phyloP scores from a whole-genome alignment of 2,329 filamentous ascomycete genomes.

The Lachnellula cervina region DNA sequence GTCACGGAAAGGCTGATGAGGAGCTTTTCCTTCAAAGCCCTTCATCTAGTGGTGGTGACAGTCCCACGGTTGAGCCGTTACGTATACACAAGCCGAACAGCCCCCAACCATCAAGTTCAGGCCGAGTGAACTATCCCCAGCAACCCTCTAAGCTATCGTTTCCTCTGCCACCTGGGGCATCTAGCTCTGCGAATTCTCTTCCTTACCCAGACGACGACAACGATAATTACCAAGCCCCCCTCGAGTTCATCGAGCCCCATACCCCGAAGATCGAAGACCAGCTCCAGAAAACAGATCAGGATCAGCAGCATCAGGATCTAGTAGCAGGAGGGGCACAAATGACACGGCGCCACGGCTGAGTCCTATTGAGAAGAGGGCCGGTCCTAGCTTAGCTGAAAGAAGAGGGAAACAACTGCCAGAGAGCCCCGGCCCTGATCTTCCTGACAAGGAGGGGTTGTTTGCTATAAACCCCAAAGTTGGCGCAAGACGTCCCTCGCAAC shows the following conservation, averaged over 20 bases:
- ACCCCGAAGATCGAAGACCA: slow-evolving; percentile 30
- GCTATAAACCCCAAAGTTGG: slow-evolving; percentile 44
- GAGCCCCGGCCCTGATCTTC: slow-evolving; percentile 70
- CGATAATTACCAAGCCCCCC: slow-evolving; percentile 28
- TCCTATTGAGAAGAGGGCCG: slow-evolving; percentile 48
- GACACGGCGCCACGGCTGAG: slow-evolving; percentile 31
- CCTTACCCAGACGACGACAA: slow-evolving; percentile 66
- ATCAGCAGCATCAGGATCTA: slow-evolving; percentile 19
- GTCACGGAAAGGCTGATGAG: slow-evolving; percentile 66
- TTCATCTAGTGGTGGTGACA: slow-evolving; percentile 47
- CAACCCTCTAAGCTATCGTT: slow-evolving; percentile 52
- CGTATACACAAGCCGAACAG: slow-evolving; percentile 78
- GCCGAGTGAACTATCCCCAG: slow-evolving; percentile 46
- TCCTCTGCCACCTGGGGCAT: slow-evolving; percentile 62
- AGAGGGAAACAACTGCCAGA: slow-evolving; percentile 80
- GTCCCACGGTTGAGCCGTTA: slow-evolving; percentile 76
- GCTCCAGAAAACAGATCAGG: slow-evolving; percentile 16
- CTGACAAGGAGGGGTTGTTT: slow-evolving; percentile 76
- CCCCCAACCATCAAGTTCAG: slow-evolving; percentile 44
- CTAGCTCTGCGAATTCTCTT: slow-evolving; percentile 62
- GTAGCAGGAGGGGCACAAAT: slow-evolving; percentile 27
- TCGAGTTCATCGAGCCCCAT: slow-evolving; percentile 32
- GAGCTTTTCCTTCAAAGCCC: slow-evolving; percentile 70
- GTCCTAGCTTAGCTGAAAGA: slow-evolving; percentile 70
- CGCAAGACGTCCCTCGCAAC: slow-evolving; percentile 30